These are phyloP conservation scores for Rhododendron kiyosumense DNA, from an alignment of 148 eudicot genomes.

Conservation along the genomic window DNA sequence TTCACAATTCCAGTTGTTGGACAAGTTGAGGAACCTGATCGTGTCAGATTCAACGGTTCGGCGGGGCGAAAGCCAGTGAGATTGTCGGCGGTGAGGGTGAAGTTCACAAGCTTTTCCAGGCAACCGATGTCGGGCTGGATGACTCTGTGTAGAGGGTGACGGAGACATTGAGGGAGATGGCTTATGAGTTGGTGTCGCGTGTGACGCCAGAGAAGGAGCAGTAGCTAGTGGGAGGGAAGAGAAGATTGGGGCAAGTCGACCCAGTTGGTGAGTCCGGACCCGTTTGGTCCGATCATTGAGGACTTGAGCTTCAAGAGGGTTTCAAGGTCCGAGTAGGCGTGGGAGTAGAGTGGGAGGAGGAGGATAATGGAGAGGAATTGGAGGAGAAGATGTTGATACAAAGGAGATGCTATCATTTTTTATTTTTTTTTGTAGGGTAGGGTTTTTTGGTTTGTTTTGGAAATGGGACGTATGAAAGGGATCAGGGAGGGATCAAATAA, in stretches of 20 bases:
- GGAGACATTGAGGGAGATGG: conserved; percentile 36
- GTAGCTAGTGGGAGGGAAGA: conserved; percentile 22
- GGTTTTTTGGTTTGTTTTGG: too few relatives aligned
- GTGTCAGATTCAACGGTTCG: conserved; percentile 30
- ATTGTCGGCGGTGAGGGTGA: conserved; percentile 34
- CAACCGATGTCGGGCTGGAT: conserved; percentile 48
- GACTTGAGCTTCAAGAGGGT: conserved; percentile 42
- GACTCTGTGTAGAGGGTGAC: conserved; percentile 31
- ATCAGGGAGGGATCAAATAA: too few relatives aligned
- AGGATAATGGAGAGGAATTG: not conserved
- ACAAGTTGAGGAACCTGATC: conserved; percentile 44
- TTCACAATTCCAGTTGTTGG: conserved; percentile 22
- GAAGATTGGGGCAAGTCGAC: not conserved
- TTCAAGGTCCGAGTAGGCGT: conserved; percentile 16
- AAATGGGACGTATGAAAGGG: too few relatives aligned
- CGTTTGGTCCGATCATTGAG: conserved; percentile 28
- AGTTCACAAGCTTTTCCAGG: conserved; percentile 33
- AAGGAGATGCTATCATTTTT: not conserved
- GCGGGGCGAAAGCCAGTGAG: conserved; percentile 56
- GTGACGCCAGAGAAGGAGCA: conserved; percentile 66
- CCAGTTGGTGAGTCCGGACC: conserved; percentile 44
- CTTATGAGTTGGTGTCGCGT: conserved; percentile 43
- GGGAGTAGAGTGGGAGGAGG: not conserved
- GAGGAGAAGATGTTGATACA: not conserved
- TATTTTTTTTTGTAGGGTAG: not conserved